These are phyloP conservation scores for Calamus simplicifolius DNA, from an alignment of 176 grass and related monocot genomes.

Conservation along the genomic window DNA sequence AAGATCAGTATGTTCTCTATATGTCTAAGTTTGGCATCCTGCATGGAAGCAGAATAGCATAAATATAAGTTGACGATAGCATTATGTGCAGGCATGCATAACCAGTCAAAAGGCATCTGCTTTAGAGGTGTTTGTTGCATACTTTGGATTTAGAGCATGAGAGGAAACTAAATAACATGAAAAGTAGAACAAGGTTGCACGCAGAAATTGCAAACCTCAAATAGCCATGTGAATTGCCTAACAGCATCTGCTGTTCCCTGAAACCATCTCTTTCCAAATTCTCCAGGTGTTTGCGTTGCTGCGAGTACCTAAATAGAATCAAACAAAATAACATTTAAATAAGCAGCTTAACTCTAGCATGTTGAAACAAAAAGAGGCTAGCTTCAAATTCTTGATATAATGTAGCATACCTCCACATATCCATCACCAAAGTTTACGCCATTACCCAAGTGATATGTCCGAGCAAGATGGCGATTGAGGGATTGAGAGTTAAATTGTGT, in stretches of 20 bases:
- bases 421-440: conserved; percentile 53
- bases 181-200: background rate
- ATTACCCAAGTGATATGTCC: conserved; percentile 63
- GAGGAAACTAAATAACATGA: too few relatives aligned
- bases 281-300: conserved; percentile 71
- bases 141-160: too few relatives aligned
- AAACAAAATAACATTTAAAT: background rate
- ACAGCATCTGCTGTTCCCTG: conserved; percentile 92
- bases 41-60: conserved; percentile 13
- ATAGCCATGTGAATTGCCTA: conserved; percentile 81
- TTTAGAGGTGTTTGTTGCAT: too few relatives aligned
- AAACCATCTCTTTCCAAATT: conserved; percentile 76
- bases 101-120: too few relatives aligned
- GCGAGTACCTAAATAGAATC: conserved; percentile 47
- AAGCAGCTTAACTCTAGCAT: background rate
- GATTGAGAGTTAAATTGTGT: conserved; percentile 78
- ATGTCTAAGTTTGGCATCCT: conserved; percentile 63
- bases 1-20: conserved; percentile 78
- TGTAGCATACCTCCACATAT: conserved; percentile 54
- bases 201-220: conserved; percentile 41
- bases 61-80: background rate
- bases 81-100: background rate
- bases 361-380: background rate
- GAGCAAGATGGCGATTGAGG: conserved; percentile 61
- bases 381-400: background rate